phyloP scores from a whole-genome alignment of 495 filamentous ascomycete genomes.

The Penicillium riverlandense region DNA sequence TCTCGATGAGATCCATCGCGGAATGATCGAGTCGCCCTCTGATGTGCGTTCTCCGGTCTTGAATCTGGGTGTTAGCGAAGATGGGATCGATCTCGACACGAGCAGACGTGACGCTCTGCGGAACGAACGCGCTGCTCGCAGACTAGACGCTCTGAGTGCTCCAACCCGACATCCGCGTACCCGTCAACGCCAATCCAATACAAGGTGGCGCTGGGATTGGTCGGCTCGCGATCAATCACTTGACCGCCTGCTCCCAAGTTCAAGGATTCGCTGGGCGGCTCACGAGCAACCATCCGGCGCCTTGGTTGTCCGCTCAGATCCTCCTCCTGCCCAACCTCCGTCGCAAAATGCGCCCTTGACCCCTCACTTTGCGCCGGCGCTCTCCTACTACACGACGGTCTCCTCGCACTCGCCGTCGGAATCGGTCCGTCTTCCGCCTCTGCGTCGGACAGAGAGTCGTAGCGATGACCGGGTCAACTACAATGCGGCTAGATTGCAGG shows the following conservation, averaged over 20 bases:
- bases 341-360: slow-evolving; percentile 13
- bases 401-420: slow-evolving; percentile 19
- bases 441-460: slow-evolving; percentile 15
- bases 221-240: no score
- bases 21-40: slow-evolving; percentile 16
- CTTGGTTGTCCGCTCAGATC: slow-evolving; percentile 14
- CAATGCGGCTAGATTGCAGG: background rate
- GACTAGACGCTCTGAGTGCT: no score
- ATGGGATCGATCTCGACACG: slow-evolving; percentile 26
- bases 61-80: slow-evolving; percentile 20
- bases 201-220: no score
- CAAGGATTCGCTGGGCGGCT: slow-evolving; percentile 16
- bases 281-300: slow-evolving; percentile 20
- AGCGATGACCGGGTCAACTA: slow-evolving; percentile 5
- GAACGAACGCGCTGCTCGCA: no score
- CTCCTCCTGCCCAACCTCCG: background rate
- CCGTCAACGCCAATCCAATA: no score
- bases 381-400: slow-evolving; percentile 20
- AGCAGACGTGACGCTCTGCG: slow-evolving; percentile 23
- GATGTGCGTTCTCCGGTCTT: slow-evolving; percentile 25
- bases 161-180: no score
- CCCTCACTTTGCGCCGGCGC: slow-evolving; percentile 41
- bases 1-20: slow-evolving; percentile 38
- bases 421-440: slow-evolving; percentile 15
- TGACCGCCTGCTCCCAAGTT: no score